Evolutionary conservation across 177 flowering plant genomes (phyloP), one percentile per base, ranked within the genome.

Genomic region (Vitis hybrid): DNA sequence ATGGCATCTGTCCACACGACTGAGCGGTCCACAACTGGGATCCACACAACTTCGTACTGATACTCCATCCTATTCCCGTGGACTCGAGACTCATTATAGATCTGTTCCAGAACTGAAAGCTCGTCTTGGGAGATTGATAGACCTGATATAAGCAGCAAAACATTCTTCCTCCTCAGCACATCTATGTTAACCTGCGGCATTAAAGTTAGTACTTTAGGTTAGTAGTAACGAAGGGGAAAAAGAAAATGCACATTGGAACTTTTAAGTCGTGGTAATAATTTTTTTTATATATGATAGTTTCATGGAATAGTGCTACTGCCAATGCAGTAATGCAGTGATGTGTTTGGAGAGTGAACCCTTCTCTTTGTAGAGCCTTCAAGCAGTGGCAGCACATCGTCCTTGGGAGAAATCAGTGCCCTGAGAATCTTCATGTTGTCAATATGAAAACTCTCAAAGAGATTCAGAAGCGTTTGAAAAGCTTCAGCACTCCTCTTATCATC

Each of bases 371-470:
- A 5, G 18, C 89, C 83, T 15, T 85, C 84, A 46, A 72, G 8
- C 9, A 88, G 85, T 0, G 89, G 86, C 54, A n/a, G 84, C 7
- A 69, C 32, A 57, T 88, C 92, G 69, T 88, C 89, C 70, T 75
- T 85, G 62, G 81, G 15, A 59, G 77, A 80, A 51, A 88, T 79
- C 66, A 88, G 57, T 3, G 79, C 73, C 78, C 60, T 85, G 52
- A 88, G 81, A 58, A 86, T 65, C 68, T 69, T 84, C 74, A 73
- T 71, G 76, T 85, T 87, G 76, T 88, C 92, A 12, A 81, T 54
- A 57, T 87, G 90, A 13, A 62, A 32, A 10, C 52, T 76, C 6
- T 80, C 79, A 16, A 87, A 69, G 46, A 85, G 78, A 18, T 70
- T 63, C 6, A 60, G 49, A 35, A 88, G 83, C 40, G 32, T 80